phyloP scores from a whole-genome alignment of 768 basidiomycete species.

The Gyrodon lividus region DNA sequence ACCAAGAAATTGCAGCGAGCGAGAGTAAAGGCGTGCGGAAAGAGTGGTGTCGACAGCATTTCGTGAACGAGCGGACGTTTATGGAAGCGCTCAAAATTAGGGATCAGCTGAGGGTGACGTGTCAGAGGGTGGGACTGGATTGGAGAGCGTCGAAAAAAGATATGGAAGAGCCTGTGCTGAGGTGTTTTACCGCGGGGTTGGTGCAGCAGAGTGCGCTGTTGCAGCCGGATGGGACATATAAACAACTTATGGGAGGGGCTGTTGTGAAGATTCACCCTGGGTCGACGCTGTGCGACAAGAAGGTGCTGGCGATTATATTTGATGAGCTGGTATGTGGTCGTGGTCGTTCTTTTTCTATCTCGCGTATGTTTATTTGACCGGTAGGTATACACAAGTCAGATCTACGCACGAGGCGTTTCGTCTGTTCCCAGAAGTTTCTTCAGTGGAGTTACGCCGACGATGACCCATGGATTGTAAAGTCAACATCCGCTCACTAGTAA shows the following conservation, averaged over 20 bases:
- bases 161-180: slow-evolving; percentile 65
- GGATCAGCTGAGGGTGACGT: slow-evolving; percentile 71
- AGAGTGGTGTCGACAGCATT: slow-evolving; percentile 86
- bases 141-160: slow-evolving; percentile 58
- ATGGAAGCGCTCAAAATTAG: slow-evolving; percentile 76
- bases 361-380: neutral
- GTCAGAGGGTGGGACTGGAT: slow-evolving; percentile 59
- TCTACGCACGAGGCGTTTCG: slow-evolving; percentile 93
- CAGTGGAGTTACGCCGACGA: slow-evolving; percentile 14
- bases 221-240: slow-evolving; percentile 86
- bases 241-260: slow-evolving; percentile 70
- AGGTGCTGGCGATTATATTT: slow-evolving; percentile 84
- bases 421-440: slow-evolving; percentile 63
- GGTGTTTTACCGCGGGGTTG: slow-evolving; percentile 72
- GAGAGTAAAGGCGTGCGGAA: slow-evolving; percentile 48
- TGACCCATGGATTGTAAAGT: slow-evolving; percentile 4
- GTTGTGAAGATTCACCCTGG: slow-evolving; percentile 92
- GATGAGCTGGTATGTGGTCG: slow-evolving; percentile 77
- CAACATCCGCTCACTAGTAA: neutral
- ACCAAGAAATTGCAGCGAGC: slow-evolving; percentile 59
- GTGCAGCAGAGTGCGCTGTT: slow-evolving; percentile 82
- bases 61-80: slow-evolving; percentile 79
- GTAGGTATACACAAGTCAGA: slow-evolving; percentile 78
- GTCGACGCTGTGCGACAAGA: slow-evolving; percentile 78
- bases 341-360: neutral